A percentile compares a stretch with the other conserved stretches of the same genome.
Conservation (phyloP, 2,329 filamentous ascomycete species). For the Ceratocystis cubensis region DNA sequence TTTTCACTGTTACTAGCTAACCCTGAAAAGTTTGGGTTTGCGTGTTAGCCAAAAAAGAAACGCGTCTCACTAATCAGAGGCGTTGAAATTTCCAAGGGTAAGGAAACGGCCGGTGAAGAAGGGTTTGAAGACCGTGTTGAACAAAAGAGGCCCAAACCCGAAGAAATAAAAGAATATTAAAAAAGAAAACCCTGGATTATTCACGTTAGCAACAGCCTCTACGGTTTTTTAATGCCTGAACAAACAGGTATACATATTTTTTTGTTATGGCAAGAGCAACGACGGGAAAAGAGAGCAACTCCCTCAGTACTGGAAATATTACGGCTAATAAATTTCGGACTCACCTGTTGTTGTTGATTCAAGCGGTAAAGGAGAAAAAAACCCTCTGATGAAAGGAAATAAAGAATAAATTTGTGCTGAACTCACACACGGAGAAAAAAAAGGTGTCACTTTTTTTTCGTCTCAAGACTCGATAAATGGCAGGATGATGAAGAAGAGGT, state of each 20-base stretch:
- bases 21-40: neutral
- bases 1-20: neutral
- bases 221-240: slow-evolving; percentile 1
- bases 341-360: neutral
- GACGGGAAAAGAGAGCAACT: neutral
- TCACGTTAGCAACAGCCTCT: slow-evolving; percentile 18
- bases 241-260: neutral
- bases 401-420: neutral
- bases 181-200: neutral
- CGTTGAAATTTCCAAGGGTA: slow-evolving; percentile 20
- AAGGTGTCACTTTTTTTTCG: neutral
- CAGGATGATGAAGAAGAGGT: neutral
- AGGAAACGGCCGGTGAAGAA: slow-evolving; percentile 9
- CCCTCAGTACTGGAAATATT: neutral
- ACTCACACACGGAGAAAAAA: neutral
- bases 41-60: slow-evolving; percentile 14
- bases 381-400: neutral
- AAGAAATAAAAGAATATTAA: slow-evolving; percentile 13
- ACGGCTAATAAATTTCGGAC: neutral
- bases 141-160: slow-evolving; percentile 14
- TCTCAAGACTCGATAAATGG: neutral
- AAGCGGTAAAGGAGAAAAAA: no score
- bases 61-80: slow-evolving; percentile 17
- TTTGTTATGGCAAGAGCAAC: neutral
- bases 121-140: slow-evolving; percentile 13